Evolutionary conservation across 1,139 yeast genomes (phyloP), one percentile per base, ranked within the genome.

Genomic region (Diutina neorugosa): DNA sequence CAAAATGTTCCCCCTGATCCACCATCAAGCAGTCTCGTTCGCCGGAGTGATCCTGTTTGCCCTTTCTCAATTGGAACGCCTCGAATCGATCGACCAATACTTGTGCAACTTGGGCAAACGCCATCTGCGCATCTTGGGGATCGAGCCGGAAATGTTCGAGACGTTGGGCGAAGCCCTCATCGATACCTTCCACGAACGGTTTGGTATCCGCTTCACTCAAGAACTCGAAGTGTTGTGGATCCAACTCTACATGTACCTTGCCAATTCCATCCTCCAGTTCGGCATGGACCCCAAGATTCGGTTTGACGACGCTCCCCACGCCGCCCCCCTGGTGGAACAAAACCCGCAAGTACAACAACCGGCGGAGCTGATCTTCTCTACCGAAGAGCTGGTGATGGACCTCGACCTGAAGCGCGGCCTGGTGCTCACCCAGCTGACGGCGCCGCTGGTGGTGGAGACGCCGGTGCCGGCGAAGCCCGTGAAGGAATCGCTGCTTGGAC

Each of bases 81-180:
- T 73, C 57, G 53, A 64, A 20, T 60, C 59, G 41, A 70, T 86
- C 60, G 83, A 85, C 60, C 85, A 77, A 51, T 83, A 82, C 56
- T 69, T 87, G 52, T 72, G 71, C 52, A 77, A 78, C 52, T 69
- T 87, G 58, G 95, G 93, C 1, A 86, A 86, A 64, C 72, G 89
- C 54, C 96, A 87, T 64, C 71, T 89, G 3, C 71, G 96, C 57
- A 82, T 87, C 52, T 71, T 87, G 58, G 89, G 87, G 14, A 84
- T 86, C 52, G 90, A 84, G 58, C 81, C 88, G 0, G 76, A 77
- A 8, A 84, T 83, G 64, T 87, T 84, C 62, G 88, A 85, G 64
- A 67, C 84, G 51, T 84, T 88, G 84, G 96, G 96, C 1, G 81
- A 81, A 57, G 94, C 94, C 0, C 71, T 88, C 53, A 72, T 87